These are phyloP conservation scores for Globisporangium camurandrum DNA, from an alignment of 352 stramenopile genomes.

Conservation along the genomic window DNA sequence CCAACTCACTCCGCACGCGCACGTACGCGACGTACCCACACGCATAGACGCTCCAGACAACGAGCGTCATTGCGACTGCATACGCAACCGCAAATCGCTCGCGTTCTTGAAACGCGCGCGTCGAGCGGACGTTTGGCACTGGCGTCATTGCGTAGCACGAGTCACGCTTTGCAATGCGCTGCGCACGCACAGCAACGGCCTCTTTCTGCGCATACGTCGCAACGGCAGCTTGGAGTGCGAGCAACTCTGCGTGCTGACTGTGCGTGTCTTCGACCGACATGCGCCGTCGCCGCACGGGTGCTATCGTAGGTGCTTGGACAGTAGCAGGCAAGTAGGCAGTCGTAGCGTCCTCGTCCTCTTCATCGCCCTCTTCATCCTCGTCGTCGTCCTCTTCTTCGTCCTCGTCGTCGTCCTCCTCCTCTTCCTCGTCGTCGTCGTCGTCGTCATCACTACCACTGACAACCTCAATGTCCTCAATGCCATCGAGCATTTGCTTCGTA, in stretches of 20 bases:
- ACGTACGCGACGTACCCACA: slow-evolving; percentile 18
- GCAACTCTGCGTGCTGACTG: slow-evolving; percentile 41
- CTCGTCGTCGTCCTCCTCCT: slow-evolving; percentile 35
- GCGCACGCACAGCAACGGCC: slow-evolving; percentile 25
- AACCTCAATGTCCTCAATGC: slow-evolving; percentile 14
- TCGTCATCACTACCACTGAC: slow-evolving; percentile 18
- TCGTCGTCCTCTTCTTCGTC: slow-evolving; percentile 27
- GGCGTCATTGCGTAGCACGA: slow-evolving; percentile 24
- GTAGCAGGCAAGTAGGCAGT: no score
- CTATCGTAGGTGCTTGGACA: slow-evolving; percentile 8
- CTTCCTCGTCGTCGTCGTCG: slow-evolving; percentile 7
- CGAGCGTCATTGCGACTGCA: slow-evolving; percentile 32
- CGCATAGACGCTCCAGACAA: slow-evolving; percentile 38
- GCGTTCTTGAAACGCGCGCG: slow-evolving; percentile 36
- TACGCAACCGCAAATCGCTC: slow-evolving; percentile 37
- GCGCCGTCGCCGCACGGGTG: no score
- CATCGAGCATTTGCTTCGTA: slow-evolving; percentile 4
- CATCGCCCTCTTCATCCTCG: slow-evolving; percentile 10
- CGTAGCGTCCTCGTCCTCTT: slow-evolving; percentile 15
- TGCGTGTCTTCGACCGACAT: slow-evolving; percentile 45
- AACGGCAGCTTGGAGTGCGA: slow-evolving; percentile 45
- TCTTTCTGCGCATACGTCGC: slow-evolving; percentile 44
- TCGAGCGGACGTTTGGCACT: slow-evolving; percentile 23
- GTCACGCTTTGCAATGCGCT: slow-evolving; percentile 26
- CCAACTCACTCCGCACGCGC: slow-evolving; percentile 3